Evolutionary conservation across 2,329 filamentous ascomycete species (phyloP).

Genomic region (Monilinia polystroma): DNA sequence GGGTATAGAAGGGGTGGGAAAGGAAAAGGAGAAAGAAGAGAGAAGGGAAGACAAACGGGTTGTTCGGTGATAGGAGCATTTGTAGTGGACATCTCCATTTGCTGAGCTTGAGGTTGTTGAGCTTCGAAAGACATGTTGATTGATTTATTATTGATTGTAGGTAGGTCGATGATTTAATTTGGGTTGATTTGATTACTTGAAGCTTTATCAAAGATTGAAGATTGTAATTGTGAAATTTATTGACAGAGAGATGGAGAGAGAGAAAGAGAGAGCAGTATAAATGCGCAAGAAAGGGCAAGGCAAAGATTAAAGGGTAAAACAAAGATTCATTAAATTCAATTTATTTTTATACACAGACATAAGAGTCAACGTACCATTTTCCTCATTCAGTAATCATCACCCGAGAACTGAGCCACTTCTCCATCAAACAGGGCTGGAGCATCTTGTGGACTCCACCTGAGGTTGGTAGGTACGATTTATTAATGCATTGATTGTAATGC

Average conservation of each 20-base stretch:
- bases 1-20: not conserved
- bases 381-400: not conserved
- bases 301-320: not conserved
- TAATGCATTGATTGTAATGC: too few species aligned
- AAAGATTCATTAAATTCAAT: not conserved
- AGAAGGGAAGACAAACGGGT: conserved; percentile 18
- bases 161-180: not conserved
- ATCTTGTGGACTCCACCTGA: too few species aligned
- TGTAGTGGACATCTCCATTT: conserved; percentile 21
- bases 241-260: not conserved
- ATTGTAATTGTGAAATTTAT: not conserved
- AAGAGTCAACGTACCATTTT: not conserved
- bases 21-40: not conserved
- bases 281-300: too few species aligned
- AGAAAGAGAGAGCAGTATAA: not conserved
- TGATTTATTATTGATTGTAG: not conserved
- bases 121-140: conserved; percentile 22
- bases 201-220: too few species aligned
- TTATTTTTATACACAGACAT: not conserved
- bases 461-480: not conserved
- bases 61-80: conserved; percentile 20
- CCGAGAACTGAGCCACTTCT: not conserved
- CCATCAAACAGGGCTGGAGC: not conserved
- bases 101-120: conserved; percentile 23
- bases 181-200: not conserved